A percentile compares a stretch with the other conserved stretches of the same genome.
Conservation (phyloP, 257 asterid species). For the Solanum paucissectum region DNA sequence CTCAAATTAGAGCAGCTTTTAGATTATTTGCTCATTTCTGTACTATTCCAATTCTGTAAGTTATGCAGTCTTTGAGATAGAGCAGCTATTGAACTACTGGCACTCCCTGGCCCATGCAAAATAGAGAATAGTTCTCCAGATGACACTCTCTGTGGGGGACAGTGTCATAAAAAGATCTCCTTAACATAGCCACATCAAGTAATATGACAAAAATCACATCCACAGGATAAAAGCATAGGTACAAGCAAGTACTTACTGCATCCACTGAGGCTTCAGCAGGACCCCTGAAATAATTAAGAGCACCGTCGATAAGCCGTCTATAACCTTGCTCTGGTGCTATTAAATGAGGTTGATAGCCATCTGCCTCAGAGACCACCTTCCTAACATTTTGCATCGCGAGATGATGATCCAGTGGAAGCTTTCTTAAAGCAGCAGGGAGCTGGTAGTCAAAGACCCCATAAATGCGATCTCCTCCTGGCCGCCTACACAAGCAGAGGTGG, state of each 20-base stretch:
- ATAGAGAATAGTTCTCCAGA: background rate
- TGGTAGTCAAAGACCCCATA: constrained; percentile 34
- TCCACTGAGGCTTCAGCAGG: constrained; percentile 45
- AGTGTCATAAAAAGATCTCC: background rate
- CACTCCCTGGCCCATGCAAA: background rate
- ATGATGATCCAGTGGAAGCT: constrained; percentile 31
- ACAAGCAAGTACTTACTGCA: constrained; percentile 15
- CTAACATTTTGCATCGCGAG: constrained; percentile 29
- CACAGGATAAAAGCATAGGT: background rate
- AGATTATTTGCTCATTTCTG: background rate
- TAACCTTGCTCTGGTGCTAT: constrained; percentile 41
- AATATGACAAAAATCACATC: background rate
- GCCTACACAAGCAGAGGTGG: constrained; percentile 4
- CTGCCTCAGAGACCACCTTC: constrained; percentile 36
- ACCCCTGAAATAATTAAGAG: constrained; percentile 33
- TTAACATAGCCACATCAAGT: background rate
- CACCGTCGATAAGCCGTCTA: constrained; percentile 31
- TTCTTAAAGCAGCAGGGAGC: constrained; percentile 33
- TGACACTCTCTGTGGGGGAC: background rate
- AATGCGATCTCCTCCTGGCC: constrained; percentile 41
- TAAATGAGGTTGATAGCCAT: constrained; percentile 43
- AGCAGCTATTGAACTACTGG: background rate
- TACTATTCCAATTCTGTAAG: background rate
- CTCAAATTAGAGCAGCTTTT: background rate
- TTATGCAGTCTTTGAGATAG: background rate